Evolutionary conservation across 805 yeast species (phyloP), one percentile per base, ranked within the genome.

Genomic region (Metschnikowia koreensis): DNA sequence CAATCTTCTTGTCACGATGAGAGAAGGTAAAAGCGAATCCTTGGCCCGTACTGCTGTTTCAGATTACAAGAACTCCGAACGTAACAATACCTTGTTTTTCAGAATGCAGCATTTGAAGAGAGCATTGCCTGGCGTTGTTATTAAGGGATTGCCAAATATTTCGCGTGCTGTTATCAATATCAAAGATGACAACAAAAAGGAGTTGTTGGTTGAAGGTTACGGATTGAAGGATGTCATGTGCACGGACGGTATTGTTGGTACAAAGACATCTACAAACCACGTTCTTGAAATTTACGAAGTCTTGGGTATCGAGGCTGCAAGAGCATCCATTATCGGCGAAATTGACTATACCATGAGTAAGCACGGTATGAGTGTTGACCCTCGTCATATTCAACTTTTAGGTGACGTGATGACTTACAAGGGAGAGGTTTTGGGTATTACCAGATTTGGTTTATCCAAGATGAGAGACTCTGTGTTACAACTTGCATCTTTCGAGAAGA

Each of bases 301-400:
- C 6, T 76, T 94, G 55, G 99, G 99, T 64, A 96, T 94, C 58
- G 99, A 94, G 69, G 99, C 99, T 1, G 99, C 99, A 1, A 81
- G 99, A 68, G 75, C 90, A 0, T 86, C 96, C 60, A 94, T 94
- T 67, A 87, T 94, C 66, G 84, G 84, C 57, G 99, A 94, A 75
- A 94, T 94, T 69, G 96, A 89, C 66, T 91, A 91, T 66, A 94
- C 99, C 50, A 94, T 94, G 99, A 85, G 96, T 66, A 90, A 91
- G 71, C 99, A 94, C 77, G 99, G 99, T 72, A 94, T 94, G 99
- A 89, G 96, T 68, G 97, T 94, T 46, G 99, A 94, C 78, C 99
- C 98, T 55, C 96, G 99, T 78, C 99, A 94, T 70, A 92, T 96
- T 68, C 98, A 94, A 74, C 76, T 94, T 44, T 75, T 94, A 57